Evolutionary conservation across 192 early-diverging fungal species (phyloP), one percentile per base, ranked within the genome.

Genomic region (Backusella circina): DNA sequence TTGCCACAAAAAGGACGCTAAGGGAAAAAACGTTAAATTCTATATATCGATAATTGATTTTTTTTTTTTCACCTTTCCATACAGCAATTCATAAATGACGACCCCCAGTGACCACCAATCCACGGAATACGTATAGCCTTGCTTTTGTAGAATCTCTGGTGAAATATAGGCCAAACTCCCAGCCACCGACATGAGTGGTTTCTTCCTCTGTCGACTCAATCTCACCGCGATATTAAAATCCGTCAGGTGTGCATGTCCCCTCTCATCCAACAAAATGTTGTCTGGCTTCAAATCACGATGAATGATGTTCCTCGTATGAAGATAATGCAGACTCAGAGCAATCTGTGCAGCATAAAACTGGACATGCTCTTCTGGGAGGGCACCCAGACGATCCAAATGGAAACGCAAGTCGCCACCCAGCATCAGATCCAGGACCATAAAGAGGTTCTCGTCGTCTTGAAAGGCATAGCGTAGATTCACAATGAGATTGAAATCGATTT

Each of bases 341-440:
- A 93, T 44, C 75, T 95, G 92, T 5, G 92, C 92, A 5, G 88
- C 87, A 78, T 91, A 92, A 69, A 94, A 88, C 38, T 84, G 74
- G 13, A 95, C 90, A 33, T 86, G 83, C 3, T 85, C 86, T 70
- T 95, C 94, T 15, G 81, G 83, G 72, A 96, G 83, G 0, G 74
- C 79, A 4, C 90, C 90, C 64, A 88, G 82, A 13, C 91, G 80
- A 75, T 95, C 92, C 8, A 95, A 80, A 79, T 98, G 97, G 75
- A 95, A 96, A 5, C 96, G 88, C 76, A 98, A 83, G 83, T 98
- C 97, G 31, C 97, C 96, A 77, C 97, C 96, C 38, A 95, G 82
- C 96, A 96, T 97, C 50, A 98, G 85, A 83, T 98, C 97, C 26
- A 98, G 75, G 9, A 96, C 90, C 93, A 97, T 96, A 72, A 94